Evolutionary conservation across 352 stramenopile genomes (phyloP).

Genomic region (Phytophthora cryptogea): DNA sequence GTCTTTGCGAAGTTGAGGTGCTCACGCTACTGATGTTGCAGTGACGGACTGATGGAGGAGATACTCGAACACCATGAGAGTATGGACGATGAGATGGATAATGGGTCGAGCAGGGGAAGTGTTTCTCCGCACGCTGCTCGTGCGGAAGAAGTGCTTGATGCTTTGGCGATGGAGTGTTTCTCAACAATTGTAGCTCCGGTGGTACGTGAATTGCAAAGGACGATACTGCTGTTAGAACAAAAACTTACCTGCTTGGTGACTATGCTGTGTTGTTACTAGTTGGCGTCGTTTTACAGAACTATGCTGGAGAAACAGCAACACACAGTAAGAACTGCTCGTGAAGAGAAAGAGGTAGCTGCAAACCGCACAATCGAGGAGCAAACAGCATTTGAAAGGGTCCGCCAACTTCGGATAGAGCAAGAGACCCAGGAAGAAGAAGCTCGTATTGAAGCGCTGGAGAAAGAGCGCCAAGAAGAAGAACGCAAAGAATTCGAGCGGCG

Average conservation of each 20-base stretch:
- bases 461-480: constrained; percentile 26
- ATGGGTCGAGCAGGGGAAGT: background rate
- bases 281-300: constrained; percentile 39
- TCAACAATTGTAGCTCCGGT: constrained; percentile 24
- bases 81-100: constrained; percentile 7
- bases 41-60: constrained; percentile 57
- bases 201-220: constrained; percentile 13
- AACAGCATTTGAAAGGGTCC: constrained; percentile 17
- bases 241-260: constrained; percentile 1
- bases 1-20: background rate
- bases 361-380: constrained; percentile 30
- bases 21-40: constrained; percentile 8
- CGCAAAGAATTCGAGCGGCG: constrained; percentile 26
- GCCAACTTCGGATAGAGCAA: constrained; percentile 24
- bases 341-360: constrained; percentile 29
- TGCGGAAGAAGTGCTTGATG: constrained; percentile 45
- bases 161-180: constrained; percentile 45
- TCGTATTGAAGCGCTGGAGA: constrained; percentile 21
- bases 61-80: constrained; percentile 30
- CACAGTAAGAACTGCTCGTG: constrained; percentile 23
- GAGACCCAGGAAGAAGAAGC: constrained; percentile 28
- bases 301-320: constrained; percentile 42
- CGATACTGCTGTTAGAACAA: background rate
- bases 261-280: constrained; percentile 16
- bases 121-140: constrained; percentile 24